Percentiles rank a stretch among this genome's conserved stretches.
Conservation (phyloP, 192 early-diverging fungal genomes). For the Allomyces macrogynus region DNA sequence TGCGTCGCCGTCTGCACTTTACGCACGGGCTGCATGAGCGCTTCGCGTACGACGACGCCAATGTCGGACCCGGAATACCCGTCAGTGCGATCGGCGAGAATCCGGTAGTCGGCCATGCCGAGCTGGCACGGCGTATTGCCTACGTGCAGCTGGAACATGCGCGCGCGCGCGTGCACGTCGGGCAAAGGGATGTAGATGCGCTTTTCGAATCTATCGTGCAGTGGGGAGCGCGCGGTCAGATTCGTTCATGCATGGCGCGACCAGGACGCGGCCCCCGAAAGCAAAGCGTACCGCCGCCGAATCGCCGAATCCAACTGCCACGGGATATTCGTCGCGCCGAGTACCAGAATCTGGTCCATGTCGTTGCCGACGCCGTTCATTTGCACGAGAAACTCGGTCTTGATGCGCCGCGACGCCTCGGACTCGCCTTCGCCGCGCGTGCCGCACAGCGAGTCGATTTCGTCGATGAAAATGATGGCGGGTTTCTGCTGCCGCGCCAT, state of each 20-base stretch:
- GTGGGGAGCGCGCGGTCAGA: background rate
- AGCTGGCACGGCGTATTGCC: constrained; percentile 77
- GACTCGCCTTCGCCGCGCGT: constrained; percentile 90
- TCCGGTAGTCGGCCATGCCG: constrained; percentile 42
- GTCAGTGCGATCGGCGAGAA: constrained; percentile 61
- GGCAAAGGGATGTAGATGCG: constrained; percentile 96
- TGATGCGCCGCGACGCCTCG: constrained; percentile 84
- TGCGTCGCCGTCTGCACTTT: constrained; percentile 89
- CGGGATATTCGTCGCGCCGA: constrained; percentile 93
- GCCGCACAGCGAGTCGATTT: constrained; percentile 91
- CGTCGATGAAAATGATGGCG: constrained; percentile 97
- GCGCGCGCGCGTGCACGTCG: constrained; percentile 60
- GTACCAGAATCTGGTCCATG: constrained; percentile 79
- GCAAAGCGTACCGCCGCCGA: constrained; percentile 39
- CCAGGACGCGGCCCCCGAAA: no score
- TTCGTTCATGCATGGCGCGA: no score
- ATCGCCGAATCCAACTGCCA: constrained; percentile 91
- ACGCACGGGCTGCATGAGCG: constrained; percentile 89
- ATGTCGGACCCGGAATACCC: constrained; percentile 96
- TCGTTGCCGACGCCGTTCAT: constrained; percentile 98
- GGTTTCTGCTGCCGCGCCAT: constrained; percentile 84
- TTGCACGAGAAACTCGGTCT: constrained; percentile 95
- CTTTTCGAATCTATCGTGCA: constrained; percentile 65
- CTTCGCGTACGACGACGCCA: constrained; percentile 80
- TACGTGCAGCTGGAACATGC: constrained; percentile 84